A percentile compares a stretch with the other conserved stretches of the same genome.
Evolutionary conservation across 106 monocot genomes (phyloP).

Genomic region (Ottelia alismoides): DNA sequence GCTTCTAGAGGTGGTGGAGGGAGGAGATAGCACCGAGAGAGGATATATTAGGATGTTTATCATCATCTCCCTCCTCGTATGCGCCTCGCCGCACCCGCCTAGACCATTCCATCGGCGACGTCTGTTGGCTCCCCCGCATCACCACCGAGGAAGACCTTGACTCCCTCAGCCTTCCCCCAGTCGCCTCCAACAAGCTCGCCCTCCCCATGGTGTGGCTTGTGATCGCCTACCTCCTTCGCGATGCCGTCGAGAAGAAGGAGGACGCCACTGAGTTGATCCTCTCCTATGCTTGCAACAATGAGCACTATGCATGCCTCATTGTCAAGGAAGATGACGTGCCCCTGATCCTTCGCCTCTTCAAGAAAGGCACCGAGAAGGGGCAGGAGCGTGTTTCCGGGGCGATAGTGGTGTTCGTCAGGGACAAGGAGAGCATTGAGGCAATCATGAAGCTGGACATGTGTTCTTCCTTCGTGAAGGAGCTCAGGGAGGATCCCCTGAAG

Average conservation of each 20-base stretch:
- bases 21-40: no score
- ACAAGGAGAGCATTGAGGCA: not conserved
- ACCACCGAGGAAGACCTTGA: no score
- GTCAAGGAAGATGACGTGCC: not conserved
- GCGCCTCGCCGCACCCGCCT: not conserved
- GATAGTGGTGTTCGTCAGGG: not conserved
- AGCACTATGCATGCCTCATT: not conserved
- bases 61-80: not conserved
- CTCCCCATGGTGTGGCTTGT: not conserved
- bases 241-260: not conserved
- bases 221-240: not conserved
- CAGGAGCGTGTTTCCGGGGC: not conserved
- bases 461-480: not conserved
- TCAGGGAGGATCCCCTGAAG: not conserved
- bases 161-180: not conserved
- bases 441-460: not conserved
- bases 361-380: not conserved
- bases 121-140: not conserved
- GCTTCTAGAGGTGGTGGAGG: no score
- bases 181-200: not conserved
- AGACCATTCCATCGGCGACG: not conserved
- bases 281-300: not conserved
- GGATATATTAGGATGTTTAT: no score
- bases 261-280: not conserved
- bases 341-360: not conserved